Evolutionary conservation across 805 yeast species (phyloP).

Genomic region (Spathaspora passalidarum): DNA sequence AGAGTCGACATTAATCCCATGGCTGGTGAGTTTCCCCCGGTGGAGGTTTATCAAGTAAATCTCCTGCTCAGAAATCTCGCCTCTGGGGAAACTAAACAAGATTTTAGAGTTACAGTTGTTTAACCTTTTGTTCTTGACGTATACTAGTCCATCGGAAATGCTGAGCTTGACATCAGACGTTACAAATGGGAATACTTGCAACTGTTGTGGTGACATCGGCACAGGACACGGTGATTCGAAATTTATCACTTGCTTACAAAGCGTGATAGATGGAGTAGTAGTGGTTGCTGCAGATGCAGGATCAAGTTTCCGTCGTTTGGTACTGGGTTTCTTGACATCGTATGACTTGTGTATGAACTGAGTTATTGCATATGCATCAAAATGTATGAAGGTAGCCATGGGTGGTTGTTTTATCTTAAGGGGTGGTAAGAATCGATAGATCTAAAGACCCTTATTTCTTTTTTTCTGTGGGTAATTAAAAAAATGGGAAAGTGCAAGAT

Average conservation of each 20-base stretch:
- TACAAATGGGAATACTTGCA: slow-evolving; percentile 2
- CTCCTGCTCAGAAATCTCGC: slow-evolving; percentile 5
- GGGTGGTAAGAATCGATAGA: too few species aligned
- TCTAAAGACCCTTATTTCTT: too few species aligned
- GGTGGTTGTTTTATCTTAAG: background rate
- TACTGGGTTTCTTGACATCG: background rate
- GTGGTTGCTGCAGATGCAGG: background rate
- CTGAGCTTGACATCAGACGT: slow-evolving; percentile 14
- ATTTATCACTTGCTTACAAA: background rate
- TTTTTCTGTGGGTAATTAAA: too few species aligned
- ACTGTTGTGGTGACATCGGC: background rate
- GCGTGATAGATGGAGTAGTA: background rate
- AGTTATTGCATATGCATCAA: background rate
- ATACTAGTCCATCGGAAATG: slow-evolving; percentile 7
- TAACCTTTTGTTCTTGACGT: slow-evolving; percentile 2
- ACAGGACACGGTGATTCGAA: background rate
- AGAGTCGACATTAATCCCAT: slow-evolving; percentile 3
- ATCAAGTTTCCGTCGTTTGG: slow-evolving; percentile 2
- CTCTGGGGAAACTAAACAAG: slow-evolving; percentile 1
- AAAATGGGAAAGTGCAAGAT: too few species aligned
- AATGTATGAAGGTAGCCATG: background rate
- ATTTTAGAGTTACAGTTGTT: background rate
- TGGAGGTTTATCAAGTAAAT: slow-evolving; percentile 5
- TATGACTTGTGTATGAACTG: slow-evolving; percentile 1
- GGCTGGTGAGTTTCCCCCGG: background rate